Conservation (phyloP, 2,329 filamentous ascomycete genomes). For the Aurifilum marmelostoma region DNA sequence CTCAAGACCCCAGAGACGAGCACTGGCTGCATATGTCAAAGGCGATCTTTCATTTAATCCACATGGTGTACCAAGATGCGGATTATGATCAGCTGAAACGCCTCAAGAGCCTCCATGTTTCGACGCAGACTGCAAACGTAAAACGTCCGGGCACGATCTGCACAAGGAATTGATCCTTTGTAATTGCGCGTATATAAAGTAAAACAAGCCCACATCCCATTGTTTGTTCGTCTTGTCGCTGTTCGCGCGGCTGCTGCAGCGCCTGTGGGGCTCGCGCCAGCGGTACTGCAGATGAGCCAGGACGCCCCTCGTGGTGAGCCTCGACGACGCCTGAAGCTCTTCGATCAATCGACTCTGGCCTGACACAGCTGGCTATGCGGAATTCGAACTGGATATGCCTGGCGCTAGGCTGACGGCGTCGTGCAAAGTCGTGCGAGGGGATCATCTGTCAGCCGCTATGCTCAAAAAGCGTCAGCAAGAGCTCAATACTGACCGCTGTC, state of each 20-base stretch:
- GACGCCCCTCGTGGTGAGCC: background rate
- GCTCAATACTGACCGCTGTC: background rate
- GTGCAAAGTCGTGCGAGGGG: background rate
- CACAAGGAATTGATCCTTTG: background rate
- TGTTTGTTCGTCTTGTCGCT: background rate
- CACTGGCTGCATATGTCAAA: background rate
- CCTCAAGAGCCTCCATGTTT: background rate
- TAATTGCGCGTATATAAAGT: background rate
- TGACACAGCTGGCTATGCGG: background rate
- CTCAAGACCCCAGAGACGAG: background rate
- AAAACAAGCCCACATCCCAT: too few species aligned
- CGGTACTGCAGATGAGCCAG: background rate
- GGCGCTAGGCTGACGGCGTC: background rate
- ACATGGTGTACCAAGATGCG: constrained; percentile 4
- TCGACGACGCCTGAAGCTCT: background rate
- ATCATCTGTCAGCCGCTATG: background rate
- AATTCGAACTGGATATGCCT: background rate
- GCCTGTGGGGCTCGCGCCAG: background rate
- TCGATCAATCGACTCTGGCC: background rate
- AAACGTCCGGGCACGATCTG: background rate
- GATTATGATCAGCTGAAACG: background rate
- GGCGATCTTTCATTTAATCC: background rate
- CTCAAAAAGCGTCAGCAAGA: background rate
- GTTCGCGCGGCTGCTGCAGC: background rate
- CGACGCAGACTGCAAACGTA: background rate